Evolutionary conservation across 2,329 filamentous ascomycete genomes (phyloP).

Genomic region (Didymella segeticola): DNA sequence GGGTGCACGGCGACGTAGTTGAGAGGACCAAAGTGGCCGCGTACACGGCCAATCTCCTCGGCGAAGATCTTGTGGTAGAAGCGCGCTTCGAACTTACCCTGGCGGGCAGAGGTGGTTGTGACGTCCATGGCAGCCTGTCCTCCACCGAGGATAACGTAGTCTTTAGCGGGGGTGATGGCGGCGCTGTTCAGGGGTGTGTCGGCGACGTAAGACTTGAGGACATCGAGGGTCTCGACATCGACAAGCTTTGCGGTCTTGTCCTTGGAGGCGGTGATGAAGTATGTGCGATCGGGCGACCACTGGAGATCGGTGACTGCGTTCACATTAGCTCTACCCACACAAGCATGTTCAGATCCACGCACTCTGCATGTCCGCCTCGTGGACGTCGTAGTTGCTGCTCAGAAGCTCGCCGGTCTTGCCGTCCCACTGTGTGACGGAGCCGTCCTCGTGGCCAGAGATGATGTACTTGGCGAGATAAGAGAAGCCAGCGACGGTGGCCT

Average conservation of each 20-base stretch:
- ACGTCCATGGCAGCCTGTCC: conserved; percentile 99
- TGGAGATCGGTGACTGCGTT: conserved; percentile 90
- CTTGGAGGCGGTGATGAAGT: conserved; percentile 98
- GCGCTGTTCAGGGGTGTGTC: conserved; percentile 98
- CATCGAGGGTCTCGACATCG: conserved; percentile 82
- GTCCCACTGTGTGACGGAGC: conserved; percentile 88
- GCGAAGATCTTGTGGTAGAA: conserved; percentile 99
- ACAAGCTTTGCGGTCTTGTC: conserved; percentile 97
- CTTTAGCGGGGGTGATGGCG: conserved; percentile 91
- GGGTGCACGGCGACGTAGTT: conserved; percentile 97
- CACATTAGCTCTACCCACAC: conserved; percentile 64
- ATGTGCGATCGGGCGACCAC: conserved; percentile 91
- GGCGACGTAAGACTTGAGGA: conserved; percentile 89
- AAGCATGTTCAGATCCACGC: conserved; percentile 43
- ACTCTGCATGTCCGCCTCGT: conserved; percentile 85
- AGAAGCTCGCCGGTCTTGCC: conserved; percentile 87
- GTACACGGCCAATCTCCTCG: conserved; percentile 96
- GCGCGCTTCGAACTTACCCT: conserved; percentile 98
- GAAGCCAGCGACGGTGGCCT: conserved; percentile 97
- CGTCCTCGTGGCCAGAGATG: conserved; percentile 96
- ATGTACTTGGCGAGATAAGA: conserved; percentile 95
- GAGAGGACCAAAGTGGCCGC: conserved; percentile 94
- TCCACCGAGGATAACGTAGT: conserved; percentile 97
- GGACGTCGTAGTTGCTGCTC: conserved; percentile 77
- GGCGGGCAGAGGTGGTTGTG: conserved; percentile 88